Conservation (phyloP, 768 basidiomycete genomes). For the Boletus rubescentipes region DNA sequence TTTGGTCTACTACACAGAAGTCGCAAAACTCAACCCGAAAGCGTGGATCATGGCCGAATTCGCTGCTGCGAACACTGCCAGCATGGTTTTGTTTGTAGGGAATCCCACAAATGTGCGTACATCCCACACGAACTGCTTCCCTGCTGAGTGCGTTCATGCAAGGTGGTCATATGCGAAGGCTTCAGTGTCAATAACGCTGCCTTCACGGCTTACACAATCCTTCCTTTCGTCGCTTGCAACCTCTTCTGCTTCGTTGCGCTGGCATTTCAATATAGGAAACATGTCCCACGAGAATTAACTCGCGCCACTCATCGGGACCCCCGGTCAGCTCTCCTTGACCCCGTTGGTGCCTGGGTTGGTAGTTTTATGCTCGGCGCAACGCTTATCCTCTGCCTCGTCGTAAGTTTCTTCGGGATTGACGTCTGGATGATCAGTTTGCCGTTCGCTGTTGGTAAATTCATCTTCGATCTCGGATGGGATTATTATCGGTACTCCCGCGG, state of each 20-base stretch:
- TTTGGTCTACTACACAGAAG: conserved; percentile 81
- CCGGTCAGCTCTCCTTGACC: conserved; percentile 68
- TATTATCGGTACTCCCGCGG: conserved; percentile 41
- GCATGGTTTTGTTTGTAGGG: conserved; percentile 74
- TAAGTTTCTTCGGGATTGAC: conserved; percentile 73
- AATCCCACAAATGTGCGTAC: conserved; percentile 80
- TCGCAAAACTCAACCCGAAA: conserved; percentile 46
- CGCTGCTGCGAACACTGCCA: conserved; percentile 77
- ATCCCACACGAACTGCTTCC: neutral
- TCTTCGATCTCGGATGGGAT: conserved; percentile 65
- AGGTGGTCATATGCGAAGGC: conserved; percentile 82
- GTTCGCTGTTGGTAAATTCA: conserved; percentile 70
- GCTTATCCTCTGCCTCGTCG: conserved; percentile 71
- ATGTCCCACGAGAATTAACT: conserved; percentile 52
- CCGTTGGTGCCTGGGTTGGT: conserved; percentile 72
- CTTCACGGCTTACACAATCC: conserved; percentile 80
- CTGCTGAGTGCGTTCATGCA: neutral
- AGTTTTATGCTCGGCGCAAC: conserved; percentile 63
- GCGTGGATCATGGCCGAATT: conserved; percentile 78
- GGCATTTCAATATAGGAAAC: conserved; percentile 55
- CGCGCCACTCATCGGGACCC: conserved; percentile 43
- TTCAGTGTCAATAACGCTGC: conserved; percentile 75
- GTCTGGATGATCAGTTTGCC: conserved; percentile 87
- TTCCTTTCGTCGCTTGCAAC: conserved; percentile 73
- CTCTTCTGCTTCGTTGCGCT: conserved; percentile 61